Percentiles rank a stretch among this genome's conserved stretches.
Evolutionary conservation across 768 basidiomycete species (phyloP).

Genomic region (Phylloporus sp.): DNA sequence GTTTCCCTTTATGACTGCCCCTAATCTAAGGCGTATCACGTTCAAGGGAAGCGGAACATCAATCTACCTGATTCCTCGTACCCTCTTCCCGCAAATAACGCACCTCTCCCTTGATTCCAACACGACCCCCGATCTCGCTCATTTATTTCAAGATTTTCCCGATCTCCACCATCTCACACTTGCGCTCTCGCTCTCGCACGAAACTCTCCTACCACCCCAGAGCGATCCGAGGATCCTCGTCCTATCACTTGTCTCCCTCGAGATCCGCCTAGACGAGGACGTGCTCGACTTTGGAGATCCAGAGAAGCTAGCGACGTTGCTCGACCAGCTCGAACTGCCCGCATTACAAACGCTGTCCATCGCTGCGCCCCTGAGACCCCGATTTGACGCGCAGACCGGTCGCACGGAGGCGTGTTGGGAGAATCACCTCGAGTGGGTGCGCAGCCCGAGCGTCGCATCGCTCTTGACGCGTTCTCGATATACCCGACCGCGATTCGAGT

Average conservation of each 20-base stretch:
- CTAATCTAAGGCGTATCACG: slow-evolving; percentile 14
- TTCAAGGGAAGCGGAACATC: slow-evolving; percentile 12
- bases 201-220: slow-evolving; percentile 4
- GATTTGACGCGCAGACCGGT: background rate
- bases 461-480: slow-evolving; percentile 14
- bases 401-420: background rate
- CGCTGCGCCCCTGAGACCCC: background rate
- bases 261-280: slow-evolving; percentile 21
- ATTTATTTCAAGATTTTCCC: slow-evolving; percentile 16
- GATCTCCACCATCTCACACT: slow-evolving; percentile 16
- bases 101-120: slow-evolving; percentile 21
- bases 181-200: slow-evolving; percentile 8
- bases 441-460: slow-evolving; percentile 6
- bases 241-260: slow-evolving; percentile 8
- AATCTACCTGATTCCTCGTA: slow-evolving; percentile 14
- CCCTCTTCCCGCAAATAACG: slow-evolving; percentile 17
- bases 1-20: slow-evolving; percentile 7
- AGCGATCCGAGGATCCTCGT: background rate
- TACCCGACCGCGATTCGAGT: slow-evolving; percentile 2
- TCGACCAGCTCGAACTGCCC: slow-evolving; percentile 22
- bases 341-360: slow-evolving; percentile 14
- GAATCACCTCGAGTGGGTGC: slow-evolving; percentile 13
- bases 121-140: slow-evolving; percentile 16
- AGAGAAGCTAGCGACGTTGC: slow-evolving; percentile 11
- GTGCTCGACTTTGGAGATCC: slow-evolving; percentile 20